Percentiles rank a stretch among this genome's conserved stretches.
These are phyloP conservation scores for Meredithiella fracta DNA, from an alignment of 2,329 filamentous ascomycete genomes.

Conservation along the genomic window DNA sequence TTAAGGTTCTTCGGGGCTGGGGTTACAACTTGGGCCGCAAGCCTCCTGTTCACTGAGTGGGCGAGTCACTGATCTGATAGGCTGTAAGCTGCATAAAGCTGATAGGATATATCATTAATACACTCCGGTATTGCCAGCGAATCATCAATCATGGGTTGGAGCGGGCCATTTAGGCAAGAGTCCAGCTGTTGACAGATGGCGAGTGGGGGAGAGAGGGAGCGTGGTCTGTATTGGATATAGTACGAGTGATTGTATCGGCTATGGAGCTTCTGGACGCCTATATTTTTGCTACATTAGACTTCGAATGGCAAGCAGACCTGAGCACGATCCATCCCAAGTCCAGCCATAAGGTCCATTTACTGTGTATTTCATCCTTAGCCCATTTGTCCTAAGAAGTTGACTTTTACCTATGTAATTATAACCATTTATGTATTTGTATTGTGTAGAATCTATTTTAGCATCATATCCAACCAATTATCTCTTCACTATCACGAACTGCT, in stretches of 20 bases:
- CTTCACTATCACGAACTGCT: too few relatives aligned
- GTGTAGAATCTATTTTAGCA: not conserved
- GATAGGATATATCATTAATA: too few relatives aligned
- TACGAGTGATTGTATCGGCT: too few relatives aligned
- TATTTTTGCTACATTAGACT: not conserved
- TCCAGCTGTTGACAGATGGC: too few relatives aligned
- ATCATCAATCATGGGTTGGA: too few relatives aligned
- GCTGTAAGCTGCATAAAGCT: too few relatives aligned
- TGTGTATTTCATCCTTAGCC: not conserved
- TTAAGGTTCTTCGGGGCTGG: slow-evolving; percentile 71
- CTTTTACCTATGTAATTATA: not conserved
- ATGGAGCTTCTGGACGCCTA: too few relatives aligned
- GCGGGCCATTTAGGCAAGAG: too few relatives aligned
- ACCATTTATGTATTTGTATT: not conserved
- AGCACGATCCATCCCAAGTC: not conserved
- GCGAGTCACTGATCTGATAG: not conserved
- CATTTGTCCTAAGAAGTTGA: not conserved
- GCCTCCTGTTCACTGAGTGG: slow-evolving; percentile 12
- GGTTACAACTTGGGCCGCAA: slow-evolving; percentile 89
- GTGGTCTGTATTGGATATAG: too few relatives aligned
- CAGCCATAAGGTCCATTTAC: not conserved
- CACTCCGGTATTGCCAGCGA: too few relatives aligned
- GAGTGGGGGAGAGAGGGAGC: too few relatives aligned
- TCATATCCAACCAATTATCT: not conserved
- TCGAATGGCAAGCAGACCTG: not conserved